Percentiles rank a stretch among this genome's conserved stretches.
Evolutionary conservation across 768 basidiomycete species (phyloP).

Genomic region (Mycena galopus): DNA sequence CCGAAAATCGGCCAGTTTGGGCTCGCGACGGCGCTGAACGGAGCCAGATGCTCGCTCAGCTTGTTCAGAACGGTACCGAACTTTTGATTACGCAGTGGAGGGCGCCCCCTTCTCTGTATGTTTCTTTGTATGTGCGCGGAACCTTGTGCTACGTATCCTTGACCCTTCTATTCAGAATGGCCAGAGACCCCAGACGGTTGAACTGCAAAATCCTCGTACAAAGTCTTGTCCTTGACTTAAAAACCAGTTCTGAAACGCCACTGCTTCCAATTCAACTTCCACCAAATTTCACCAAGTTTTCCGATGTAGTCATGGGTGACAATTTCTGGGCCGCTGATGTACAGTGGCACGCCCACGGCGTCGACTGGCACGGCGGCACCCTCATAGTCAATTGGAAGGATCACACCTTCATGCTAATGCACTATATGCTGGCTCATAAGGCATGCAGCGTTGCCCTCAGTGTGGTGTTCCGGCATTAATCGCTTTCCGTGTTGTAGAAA

Average conservation of each 20-base stretch:
- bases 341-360: neutral
- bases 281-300: slow-evolving; percentile 2
- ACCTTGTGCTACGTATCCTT: neutral
- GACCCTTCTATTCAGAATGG: neutral
- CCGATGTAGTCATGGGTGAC: slow-evolving; percentile 12
- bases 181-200: slow-evolving; percentile 9
- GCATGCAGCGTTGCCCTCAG: neutral
- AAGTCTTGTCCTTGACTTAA: slow-evolving; percentile 6
- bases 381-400: slow-evolving; percentile 3
- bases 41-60: slow-evolving; percentile 8
- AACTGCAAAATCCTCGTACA: slow-evolving; percentile 5
- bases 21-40: slow-evolving; percentile 12
- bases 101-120: slow-evolving; percentile 3
- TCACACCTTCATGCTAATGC: neutral
- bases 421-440: neutral
- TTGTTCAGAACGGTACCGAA: slow-evolving; percentile 5
- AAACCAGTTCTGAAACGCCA: slow-evolving; percentile 6
- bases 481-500: neutral
- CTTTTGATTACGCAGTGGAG: slow-evolving; percentile 19
- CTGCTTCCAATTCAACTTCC: slow-evolving; percentile 18
- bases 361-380: neutral
- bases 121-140: too few relatives aligned
- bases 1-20: slow-evolving; percentile 16
- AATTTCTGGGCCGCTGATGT: slow-evolving; percentile 19
- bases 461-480: neutral